A percentile compares a stretch with the other conserved stretches of the same genome.
These are phyloP conservation scores for Pseudogymnoascus sp. DNA, from an alignment of 2,329 filamentous ascomycete genomes.

Conservation along the genomic window DNA sequence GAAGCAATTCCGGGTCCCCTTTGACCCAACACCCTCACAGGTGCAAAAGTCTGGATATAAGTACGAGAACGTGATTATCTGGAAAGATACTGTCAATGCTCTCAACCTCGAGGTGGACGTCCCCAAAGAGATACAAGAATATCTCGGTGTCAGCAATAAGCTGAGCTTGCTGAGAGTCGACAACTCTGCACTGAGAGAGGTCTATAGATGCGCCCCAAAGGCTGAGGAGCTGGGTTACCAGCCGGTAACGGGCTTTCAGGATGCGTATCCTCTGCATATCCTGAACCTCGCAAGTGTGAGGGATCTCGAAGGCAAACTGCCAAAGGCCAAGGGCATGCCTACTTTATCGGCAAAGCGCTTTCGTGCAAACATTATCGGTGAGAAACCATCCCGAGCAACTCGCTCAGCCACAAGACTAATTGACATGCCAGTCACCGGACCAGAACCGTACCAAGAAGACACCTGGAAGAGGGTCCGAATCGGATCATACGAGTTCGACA, in stretches of 20 bases:
- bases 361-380: constrained; percentile 64
- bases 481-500: constrained; percentile 46
- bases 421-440: constrained; percentile 47
- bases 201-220: constrained; percentile 53
- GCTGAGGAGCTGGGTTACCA: constrained; percentile 55
- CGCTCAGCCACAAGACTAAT: constrained; percentile 9
- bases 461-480: constrained; percentile 56
- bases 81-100: constrained; percentile 49
- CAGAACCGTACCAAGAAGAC: constrained; percentile 61
- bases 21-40: constrained; percentile 52
- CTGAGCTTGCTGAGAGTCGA: constrained; percentile 64
- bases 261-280: constrained; percentile 66
- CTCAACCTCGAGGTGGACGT: constrained; percentile 53
- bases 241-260: constrained; percentile 60
- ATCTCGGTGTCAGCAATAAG: constrained; percentile 59
- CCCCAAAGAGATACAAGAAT: constrained; percentile 55
- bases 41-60: constrained; percentile 53
- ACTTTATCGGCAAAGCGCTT: constrained; percentile 57
- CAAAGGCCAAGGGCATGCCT: constrained; percentile 40
- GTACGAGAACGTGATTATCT: constrained; percentile 56
- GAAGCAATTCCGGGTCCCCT: constrained; percentile 59
- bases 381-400: constrained; percentile 22
- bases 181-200: constrained; percentile 47
- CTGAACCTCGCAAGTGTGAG: constrained; percentile 58
- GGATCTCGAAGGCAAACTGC: constrained; percentile 50